phyloP scores from a whole-genome alignment of 1,284 basidiomycete genomes.

The Cutaneotrichosporon mucoides region DNA sequence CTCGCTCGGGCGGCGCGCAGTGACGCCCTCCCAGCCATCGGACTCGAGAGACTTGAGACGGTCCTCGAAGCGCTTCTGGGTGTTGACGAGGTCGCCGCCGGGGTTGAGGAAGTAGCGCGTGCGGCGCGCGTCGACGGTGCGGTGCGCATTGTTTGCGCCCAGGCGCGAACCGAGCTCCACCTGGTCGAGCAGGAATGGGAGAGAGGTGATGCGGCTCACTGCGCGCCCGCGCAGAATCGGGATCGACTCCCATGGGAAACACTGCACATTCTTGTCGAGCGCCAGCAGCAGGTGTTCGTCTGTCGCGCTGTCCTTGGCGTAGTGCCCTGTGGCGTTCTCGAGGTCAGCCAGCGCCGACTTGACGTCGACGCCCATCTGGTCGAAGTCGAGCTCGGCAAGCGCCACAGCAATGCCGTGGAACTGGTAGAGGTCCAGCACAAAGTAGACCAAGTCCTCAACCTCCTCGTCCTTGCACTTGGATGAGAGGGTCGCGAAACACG shows the following conservation, averaged over 20 bases:
- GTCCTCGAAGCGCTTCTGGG: constrained; percentile 72
- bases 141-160: constrained; percentile 10
- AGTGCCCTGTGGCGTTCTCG: constrained; percentile 40
- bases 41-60: constrained; percentile 67
- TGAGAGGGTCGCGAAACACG: constrained; percentile 78
- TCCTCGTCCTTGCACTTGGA: constrained; percentile 85
- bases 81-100: constrained; percentile 78
- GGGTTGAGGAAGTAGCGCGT: constrained; percentile 89
- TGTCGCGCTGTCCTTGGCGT: neutral
- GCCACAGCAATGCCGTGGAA: constrained; percentile 86
- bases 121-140: constrained; percentile 60
- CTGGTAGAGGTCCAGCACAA: constrained; percentile 88
- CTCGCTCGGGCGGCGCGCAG: constrained; percentile 71
- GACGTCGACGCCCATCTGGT: constrained; percentile 56
- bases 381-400: constrained; percentile 86
- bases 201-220: constrained; percentile 82
- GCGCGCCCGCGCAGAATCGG: constrained; percentile 78
- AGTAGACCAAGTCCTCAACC: constrained; percentile 90
- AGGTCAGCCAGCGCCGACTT: constrained; percentile 64
- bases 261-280: constrained; percentile 83
- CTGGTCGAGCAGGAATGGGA: constrained; percentile 83
- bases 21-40: constrained; percentile 77
- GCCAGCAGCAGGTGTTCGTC: constrained; percentile 74
- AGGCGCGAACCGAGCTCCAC: constrained; percentile 56
- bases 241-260: constrained; percentile 94